These are phyloP conservation scores for Lonicera japonica DNA, from an alignment of 129 eudicot genomes.

Conservation along the genomic window DNA sequence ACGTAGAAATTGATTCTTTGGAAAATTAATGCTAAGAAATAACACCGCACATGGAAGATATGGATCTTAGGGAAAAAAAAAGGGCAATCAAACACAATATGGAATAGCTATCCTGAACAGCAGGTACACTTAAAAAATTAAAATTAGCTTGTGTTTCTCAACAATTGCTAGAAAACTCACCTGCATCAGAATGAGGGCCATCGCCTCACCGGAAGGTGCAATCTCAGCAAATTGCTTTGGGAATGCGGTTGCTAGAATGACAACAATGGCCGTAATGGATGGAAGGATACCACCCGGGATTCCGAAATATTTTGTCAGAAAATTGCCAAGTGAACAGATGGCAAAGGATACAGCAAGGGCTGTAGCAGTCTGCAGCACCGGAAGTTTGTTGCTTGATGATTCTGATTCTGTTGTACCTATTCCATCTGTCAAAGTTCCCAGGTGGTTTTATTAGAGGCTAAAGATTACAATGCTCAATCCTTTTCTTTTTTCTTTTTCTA, in stretches of 20 bases:
- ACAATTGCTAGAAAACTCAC: conserved; percentile 27
- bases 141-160: too few species aligned
- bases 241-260: conserved; percentile 64
- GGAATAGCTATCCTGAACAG: background rate
- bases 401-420: conserved; percentile 30
- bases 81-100: background rate
- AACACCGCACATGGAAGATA: too few species aligned
- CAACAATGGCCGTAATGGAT: conserved; percentile 67
- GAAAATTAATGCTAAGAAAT: too few species aligned
- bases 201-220: conserved; percentile 83
- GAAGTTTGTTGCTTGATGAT: conserved; percentile 44
- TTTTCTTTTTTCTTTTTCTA: too few species aligned
- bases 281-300: conserved; percentile 89
- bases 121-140: too few species aligned
- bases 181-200: conserved; percentile 93
- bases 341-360: conserved; percentile 75
- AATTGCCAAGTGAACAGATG: conserved; percentile 56
- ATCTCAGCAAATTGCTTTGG: conserved; percentile 70
- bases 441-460: conserved; percentile 6
- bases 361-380: conserved; percentile 58
- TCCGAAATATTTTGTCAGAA: conserved; percentile 52
- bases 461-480: too few species aligned
- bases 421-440: conserved; percentile 29
- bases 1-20: too few species aligned
- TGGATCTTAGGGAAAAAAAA: too few species aligned